phyloP scores from a whole-genome alignment of 768 basidiomycete species.

The Dacryopinax primogenitus region DNA sequence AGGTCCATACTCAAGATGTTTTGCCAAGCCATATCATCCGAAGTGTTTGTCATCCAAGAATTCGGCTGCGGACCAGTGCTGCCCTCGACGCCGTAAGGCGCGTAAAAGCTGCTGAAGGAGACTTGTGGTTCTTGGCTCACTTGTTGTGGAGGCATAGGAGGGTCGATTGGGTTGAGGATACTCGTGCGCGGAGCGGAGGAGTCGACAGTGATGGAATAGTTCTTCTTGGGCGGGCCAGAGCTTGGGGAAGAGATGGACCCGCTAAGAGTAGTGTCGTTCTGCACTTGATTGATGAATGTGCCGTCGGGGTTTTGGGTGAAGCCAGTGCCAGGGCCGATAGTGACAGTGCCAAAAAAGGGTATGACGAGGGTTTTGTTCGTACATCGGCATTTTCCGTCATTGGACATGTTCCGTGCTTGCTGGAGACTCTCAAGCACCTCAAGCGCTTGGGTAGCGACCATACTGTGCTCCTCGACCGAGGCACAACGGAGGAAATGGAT shows the following conservation, averaged over 20 bases:
- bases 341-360: conserved; percentile 2
- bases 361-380: not conserved
- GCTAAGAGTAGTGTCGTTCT: too few species aligned
- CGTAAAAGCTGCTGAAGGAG: conserved; percentile 7
- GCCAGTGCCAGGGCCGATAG: not conserved
- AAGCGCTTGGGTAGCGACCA: not conserved
- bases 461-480: not conserved
- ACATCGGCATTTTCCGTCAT: not conserved
- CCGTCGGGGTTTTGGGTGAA: not conserved
- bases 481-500: not conserved
- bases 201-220: not conserved
- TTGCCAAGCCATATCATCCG: not conserved
- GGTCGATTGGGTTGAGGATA: not conserved
- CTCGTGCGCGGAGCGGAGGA: not conserved
- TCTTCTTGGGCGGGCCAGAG: not conserved
- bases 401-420: not conserved
- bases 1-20: conserved; percentile 6
- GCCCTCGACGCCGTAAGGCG: not conserved
- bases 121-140: not conserved
- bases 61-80: not conserved
- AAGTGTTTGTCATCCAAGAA: not conserved
- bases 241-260: not conserved
- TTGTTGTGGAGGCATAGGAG: not conserved
- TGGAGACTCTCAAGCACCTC: conserved; percentile 5
- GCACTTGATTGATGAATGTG: not conserved